Evolutionary conservation across 2,329 filamentous ascomycete genomes (phyloP).

Genomic region (Dactylellina parvicollis): DNA sequence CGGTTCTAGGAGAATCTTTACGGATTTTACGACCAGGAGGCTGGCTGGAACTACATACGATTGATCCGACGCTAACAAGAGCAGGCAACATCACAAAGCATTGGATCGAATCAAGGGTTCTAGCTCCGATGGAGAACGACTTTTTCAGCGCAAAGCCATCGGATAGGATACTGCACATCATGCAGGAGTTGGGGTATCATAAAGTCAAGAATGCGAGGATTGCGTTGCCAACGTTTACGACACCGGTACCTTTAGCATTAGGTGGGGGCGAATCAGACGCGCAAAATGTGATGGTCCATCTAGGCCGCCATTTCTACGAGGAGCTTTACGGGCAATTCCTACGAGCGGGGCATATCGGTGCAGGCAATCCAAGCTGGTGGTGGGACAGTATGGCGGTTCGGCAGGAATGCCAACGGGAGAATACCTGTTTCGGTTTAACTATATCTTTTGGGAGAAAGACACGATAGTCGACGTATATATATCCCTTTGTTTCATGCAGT

Average conservation of each 20-base stretch:
- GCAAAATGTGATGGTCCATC: conserved; percentile 53
- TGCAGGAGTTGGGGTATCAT: conserved; percentile 50
- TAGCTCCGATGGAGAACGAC: conserved; percentile 52
- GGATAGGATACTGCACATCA: conserved; percentile 51
- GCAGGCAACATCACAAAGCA: conserved; percentile 52
- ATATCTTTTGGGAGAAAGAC: conserved; percentile 55
- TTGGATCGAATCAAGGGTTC: conserved; percentile 54
- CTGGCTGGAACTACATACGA: conserved; percentile 54
- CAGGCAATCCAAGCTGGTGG: conserved; percentile 52
- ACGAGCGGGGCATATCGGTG: conserved; percentile 49
- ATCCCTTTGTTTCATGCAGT: conserved; percentile 12
- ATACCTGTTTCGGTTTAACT: conserved; percentile 54
- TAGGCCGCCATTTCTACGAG: conserved; percentile 54
- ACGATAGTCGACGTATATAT: conserved; percentile 25
- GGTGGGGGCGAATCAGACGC: conserved; percentile 51
- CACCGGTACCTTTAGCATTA: conserved; percentile 13
- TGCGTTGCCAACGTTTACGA: conserved; percentile 49
- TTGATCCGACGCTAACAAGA: conserved; percentile 52
- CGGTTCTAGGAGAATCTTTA: conserved; percentile 50
- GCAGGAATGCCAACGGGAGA: conserved; percentile 54
- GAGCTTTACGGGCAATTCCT: conserved; percentile 54
- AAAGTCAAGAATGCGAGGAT: conserved; percentile 55
- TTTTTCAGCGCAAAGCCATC: conserved; percentile 51
- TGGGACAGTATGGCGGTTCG: conserved; percentile 55
- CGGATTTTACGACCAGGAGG: conserved; percentile 53